phyloP scores from a whole-genome alignment of 192 early-diverging fungal genomes.

The Mortierella antarctica region DNA sequence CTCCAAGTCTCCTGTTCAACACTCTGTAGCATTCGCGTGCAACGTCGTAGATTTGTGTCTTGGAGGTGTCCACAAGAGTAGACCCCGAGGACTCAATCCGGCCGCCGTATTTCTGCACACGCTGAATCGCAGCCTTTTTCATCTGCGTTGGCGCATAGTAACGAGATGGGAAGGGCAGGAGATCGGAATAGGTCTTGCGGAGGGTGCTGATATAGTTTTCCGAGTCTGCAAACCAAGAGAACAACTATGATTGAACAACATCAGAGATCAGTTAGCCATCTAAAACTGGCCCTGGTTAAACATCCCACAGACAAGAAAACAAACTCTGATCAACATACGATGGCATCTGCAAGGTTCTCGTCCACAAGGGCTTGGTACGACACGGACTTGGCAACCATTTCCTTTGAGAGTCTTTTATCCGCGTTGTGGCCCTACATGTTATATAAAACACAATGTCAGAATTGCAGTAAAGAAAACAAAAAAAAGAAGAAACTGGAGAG shows the following conservation, averaged over 20 bases:
- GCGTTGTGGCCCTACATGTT: slow-evolving; percentile 33
- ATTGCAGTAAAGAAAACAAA: background rate
- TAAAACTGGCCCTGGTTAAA: background rate
- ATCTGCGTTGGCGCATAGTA: slow-evolving; percentile 78
- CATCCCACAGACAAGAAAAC: background rate
- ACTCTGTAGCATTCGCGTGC: slow-evolving; percentile 72
- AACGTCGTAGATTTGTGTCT: slow-evolving; percentile 72
- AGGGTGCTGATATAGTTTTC: slow-evolving; percentile 81
- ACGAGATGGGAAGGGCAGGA: slow-evolving; percentile 74
- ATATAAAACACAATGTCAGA: background rate
- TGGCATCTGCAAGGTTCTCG: slow-evolving; percentile 77
- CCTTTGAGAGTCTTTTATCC: slow-evolving; percentile 42
- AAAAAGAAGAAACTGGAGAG: background rate
- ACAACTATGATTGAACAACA: slow-evolving; percentile 59
- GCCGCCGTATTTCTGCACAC: slow-evolving; percentile 68
- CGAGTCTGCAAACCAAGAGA: slow-evolving; percentile 83
- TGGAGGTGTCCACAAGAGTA: slow-evolving; percentile 20
- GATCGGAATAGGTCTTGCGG: slow-evolving; percentile 75
- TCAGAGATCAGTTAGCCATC: background rate
- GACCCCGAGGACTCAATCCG: slow-evolving; percentile 30
- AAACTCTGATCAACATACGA: slow-evolving; percentile 51
- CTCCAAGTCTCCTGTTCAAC: slow-evolving; percentile 75
- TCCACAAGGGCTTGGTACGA: slow-evolving; percentile 76
- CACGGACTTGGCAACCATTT: slow-evolving; percentile 55
- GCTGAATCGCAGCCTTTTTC: slow-evolving; percentile 69